Percentiles rank a stretch among this genome's conserved stretches.
Evolutionary conservation across 140 eudicot species (phyloP).

Genomic region (Senecio squalidus): DNA sequence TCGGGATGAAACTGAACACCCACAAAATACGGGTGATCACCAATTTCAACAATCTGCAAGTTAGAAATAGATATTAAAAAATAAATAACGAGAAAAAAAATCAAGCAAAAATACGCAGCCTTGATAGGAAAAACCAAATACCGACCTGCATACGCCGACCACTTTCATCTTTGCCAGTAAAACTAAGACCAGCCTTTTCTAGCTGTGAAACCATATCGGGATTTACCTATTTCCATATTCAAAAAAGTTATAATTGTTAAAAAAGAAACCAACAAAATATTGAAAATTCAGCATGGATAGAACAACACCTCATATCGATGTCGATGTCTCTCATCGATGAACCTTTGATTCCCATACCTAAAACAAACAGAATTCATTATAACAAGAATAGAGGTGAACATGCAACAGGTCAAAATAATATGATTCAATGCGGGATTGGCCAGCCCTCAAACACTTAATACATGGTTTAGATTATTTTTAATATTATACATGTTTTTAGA

Average conservation of each 20-base stretch:
- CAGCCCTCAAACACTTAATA: too few relatives aligned
- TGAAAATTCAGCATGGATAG: not conserved
- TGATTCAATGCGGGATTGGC: too few relatives aligned
- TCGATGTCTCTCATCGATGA: constrained; percentile 95
- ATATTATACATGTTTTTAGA: too few relatives aligned
- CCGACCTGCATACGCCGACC: constrained; percentile 95
- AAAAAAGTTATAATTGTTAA: constrained; percentile 1
- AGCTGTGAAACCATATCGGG: constrained; percentile 78
- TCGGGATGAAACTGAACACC: constrained; percentile 99
- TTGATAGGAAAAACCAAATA: constrained; percentile 1
- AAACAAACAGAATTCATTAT: constrained; percentile 8
- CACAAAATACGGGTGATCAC: constrained; percentile 67
- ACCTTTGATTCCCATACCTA: constrained; percentile 75
- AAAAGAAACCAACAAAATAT: not conserved
- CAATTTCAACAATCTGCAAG: constrained; percentile 77
- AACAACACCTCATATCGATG: constrained; percentile 92
- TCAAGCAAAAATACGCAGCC: not conserved
- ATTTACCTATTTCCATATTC: constrained; percentile 48
- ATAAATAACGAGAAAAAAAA: not conserved
- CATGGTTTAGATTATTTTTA: too few relatives aligned
- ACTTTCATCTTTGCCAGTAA: constrained; percentile 93
- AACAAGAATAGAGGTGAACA: too few relatives aligned
- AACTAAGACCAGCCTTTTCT: constrained; percentile 76
- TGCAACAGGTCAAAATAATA: too few relatives aligned
- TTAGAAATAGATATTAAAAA: not conserved